A percentile compares a stretch with the other conserved stretches of the same genome.
phyloP scores from a whole-genome alignment of 768 basidiomycete genomes.

The Serendipita sp. region DNA sequence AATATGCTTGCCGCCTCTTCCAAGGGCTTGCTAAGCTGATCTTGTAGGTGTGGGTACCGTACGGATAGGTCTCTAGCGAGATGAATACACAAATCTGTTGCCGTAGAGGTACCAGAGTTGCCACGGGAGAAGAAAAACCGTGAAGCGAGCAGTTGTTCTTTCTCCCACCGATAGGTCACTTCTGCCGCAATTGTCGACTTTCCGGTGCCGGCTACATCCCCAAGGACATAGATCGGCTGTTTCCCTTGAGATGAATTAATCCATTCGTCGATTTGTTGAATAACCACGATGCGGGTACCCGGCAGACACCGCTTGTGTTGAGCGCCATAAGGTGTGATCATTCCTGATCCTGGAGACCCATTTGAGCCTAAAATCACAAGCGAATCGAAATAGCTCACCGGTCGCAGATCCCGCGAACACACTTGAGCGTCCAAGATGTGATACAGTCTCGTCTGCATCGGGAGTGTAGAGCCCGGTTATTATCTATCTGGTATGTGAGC shows the following conservation, averaged over 20 bases:
- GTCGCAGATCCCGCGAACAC: too few species aligned
- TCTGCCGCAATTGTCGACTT: neutral
- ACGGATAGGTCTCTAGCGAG: neutral
- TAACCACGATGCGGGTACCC: neutral
- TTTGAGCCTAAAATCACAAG: too few species aligned
- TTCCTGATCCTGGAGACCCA: too few species aligned
- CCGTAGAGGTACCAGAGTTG: neutral
- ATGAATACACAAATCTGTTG: neutral
- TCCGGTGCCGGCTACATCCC: neutral
- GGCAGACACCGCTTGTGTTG: neutral
- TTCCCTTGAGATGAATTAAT: neutral
- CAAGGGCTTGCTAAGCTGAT: neutral
- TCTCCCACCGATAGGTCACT: neutral
- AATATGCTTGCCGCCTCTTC: neutral
- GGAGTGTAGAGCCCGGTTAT: too few species aligned
- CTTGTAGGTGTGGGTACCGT: neutral
- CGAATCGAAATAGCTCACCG: too few species aligned
- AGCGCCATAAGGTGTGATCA: neutral
- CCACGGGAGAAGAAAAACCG: conserved; percentile 1
- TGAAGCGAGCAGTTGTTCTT: neutral
- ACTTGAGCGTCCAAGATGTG: too few species aligned
- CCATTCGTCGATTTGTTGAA: neutral
- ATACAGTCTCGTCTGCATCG: too few species aligned
- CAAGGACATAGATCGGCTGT: neutral
- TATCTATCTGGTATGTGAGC: too few species aligned